Evolutionary conservation across 805 yeast species (phyloP).

Genomic region (Saccharomycopsis sp.): DNA sequence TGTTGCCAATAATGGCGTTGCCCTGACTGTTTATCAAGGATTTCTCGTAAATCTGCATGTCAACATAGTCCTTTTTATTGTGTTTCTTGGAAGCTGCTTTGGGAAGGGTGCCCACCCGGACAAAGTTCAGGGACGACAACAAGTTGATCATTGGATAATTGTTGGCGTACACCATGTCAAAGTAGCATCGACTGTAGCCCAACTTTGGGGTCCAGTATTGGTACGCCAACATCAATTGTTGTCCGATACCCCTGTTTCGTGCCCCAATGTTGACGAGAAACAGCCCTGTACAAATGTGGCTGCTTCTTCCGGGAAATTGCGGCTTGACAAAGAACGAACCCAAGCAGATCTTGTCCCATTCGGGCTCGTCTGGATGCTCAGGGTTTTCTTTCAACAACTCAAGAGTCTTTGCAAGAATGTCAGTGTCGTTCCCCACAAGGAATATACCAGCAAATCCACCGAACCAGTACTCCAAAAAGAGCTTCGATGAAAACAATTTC

Average conservation of each 20-base stretch:
- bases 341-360: conserved; percentile 89
- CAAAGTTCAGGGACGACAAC: conserved; percentile 68
- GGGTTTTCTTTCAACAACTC: too few species aligned
- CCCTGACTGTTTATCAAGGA: not conserved
- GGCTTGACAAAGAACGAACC: conserved; percentile 84
- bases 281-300: conserved; percentile 87
- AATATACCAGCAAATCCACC: conserved; percentile 70
- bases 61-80: conserved; percentile 1
- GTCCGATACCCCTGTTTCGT: conserved; percentile 86
- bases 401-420: conserved; percentile 33
- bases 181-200: conserved; percentile 77
- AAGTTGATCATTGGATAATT: conserved; percentile 76
- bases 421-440: conserved; percentile 67
- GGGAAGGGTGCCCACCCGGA: conserved; percentile 67
- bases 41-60: not conserved
- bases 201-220: conserved; percentile 85
- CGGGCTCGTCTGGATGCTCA: conserved; percentile 28
- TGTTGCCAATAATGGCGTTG: not conserved
- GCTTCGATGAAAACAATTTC: conserved; percentile 65
- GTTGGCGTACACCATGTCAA: conserved; percentile 82
- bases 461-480: conserved; percentile 84
- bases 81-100: conserved; percentile 65
- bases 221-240: conserved; percentile 73
- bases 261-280: conserved; percentile 89
- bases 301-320: conserved; percentile 84